Base-by-base conservation (phyloP, 129 eudicot genomes). In the Apium graveolens region DNA sequence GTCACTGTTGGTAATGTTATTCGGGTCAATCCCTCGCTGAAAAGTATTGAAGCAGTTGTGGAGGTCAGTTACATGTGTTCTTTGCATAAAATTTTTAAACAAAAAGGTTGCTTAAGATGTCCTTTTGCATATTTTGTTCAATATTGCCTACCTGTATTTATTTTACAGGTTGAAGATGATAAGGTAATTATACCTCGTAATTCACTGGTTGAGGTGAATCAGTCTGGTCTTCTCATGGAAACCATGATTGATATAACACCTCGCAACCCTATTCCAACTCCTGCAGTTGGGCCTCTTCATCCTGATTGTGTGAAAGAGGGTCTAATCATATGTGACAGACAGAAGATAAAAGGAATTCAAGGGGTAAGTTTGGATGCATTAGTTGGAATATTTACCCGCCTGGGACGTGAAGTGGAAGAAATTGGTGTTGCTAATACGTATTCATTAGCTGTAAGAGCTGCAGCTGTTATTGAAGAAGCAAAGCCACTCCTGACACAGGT, bases 241-340 rank as follows among this genome's bases (percentile, higher is more conserved):
- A 93, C 97, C 51, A 85, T 93, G 86, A 93, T 93, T 85, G 98
- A 93, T 82, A 89, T 93, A 68, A 93, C 98, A 18, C 98, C 98
- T 20, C 78, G 87, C 68, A 87, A 89, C 88, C 97, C 98, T 18
- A 86, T 93, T 76, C 98, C 98, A 7, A 70, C 86, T 1, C 98
- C 97, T 83, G 85, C 93, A 5, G 85, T 81, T 62, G 96, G 96
- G 70, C 98, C 98, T 43, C 89, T 93, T 81, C 91, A 93, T 44
- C 76, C 90, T 3, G 86, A 83, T 65, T 93, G 98, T 80, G 89
- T 76, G 27, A 89, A 93, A 80, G 96, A 93, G 84, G 96, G 98
- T 53, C 78, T 89, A 70, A 93, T 93, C 17, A 79, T 93, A 45
- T 93, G 98, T 82, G 98, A 93, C 81, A 85, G 93, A 73, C 89